Conservation (phyloP, 2,329 filamentous ascomycete species). For the Phialophora macrospora region DNA sequence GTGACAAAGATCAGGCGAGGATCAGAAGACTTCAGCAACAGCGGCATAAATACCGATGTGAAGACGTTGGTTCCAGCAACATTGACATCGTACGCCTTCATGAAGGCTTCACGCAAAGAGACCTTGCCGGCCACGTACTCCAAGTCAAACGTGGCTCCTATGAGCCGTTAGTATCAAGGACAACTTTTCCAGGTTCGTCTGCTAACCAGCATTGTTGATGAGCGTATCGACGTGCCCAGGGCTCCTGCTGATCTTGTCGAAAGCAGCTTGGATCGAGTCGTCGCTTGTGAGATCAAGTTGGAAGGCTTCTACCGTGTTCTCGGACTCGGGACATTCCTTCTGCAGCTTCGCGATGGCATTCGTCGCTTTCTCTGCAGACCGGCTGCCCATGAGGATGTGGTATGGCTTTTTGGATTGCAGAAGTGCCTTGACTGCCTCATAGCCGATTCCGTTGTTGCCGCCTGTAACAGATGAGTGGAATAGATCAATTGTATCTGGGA, state of each 20-base stretch:
- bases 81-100: conserved; percentile 41
- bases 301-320: conserved; percentile 40
- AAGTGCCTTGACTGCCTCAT: conserved; percentile 38
- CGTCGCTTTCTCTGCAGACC: conserved; percentile 28
- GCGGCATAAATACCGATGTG: conserved; percentile 40
- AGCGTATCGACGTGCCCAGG: conserved; percentile 44
- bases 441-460: conserved; percentile 42
- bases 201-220: conserved; percentile 44
- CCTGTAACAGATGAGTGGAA: conserved; percentile 26
- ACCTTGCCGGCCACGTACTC: conserved; percentile 41
- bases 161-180: conserved; percentile 10
- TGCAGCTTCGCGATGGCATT: conserved; percentile 27
- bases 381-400: conserved; percentile 36
- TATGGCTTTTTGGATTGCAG: conserved; percentile 34
- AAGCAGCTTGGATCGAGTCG: conserved; percentile 42
- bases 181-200: not conserved
- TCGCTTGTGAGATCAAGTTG: conserved; percentile 43
- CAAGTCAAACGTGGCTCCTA: conserved; percentile 42
- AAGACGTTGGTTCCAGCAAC: conserved; percentile 34
- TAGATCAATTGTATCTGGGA: not conserved
- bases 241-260: conserved; percentile 37
- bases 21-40: conserved; percentile 41
- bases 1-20: conserved; percentile 46
- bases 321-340: conserved; percentile 30
- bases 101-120: conserved; percentile 50